These are phyloP conservation scores for Gastrodia elata DNA, from an alignment of 106 monocot genomes.

Conservation along the genomic window DNA sequence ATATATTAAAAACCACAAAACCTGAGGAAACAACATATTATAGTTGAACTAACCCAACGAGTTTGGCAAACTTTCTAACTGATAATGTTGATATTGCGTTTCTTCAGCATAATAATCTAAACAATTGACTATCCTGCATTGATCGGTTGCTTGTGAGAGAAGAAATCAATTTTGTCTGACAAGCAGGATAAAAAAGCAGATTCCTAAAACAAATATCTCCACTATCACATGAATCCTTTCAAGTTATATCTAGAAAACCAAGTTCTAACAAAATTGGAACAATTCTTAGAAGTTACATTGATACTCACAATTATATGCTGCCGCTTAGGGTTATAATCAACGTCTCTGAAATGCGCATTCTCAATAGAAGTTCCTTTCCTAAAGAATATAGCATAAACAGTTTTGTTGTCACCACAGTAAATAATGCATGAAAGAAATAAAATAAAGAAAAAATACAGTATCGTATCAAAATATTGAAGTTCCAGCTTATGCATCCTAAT, in stretches of 20 bases:
- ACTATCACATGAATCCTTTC: background rate
- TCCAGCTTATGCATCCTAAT: background rate
- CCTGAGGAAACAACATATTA: background rate
- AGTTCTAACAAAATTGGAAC: background rate
- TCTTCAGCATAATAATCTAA: background rate
- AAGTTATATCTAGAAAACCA: background rate
- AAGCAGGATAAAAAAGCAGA: background rate
- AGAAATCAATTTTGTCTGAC: background rate
- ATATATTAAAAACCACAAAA: background rate
- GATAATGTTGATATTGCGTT: background rate
- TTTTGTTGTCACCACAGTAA: background rate
- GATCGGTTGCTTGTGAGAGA: background rate
- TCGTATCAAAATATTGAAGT: background rate
- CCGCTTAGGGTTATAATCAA: constrained; percentile 89
- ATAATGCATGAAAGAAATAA: background rate
- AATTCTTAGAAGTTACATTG: constrained; percentile 23
- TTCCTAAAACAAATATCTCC: background rate
- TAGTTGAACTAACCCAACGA: background rate
- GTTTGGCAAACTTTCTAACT: background rate
- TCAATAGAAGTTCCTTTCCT: constrained; percentile 86
- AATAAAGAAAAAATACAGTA: background rate
- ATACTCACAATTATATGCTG: constrained; percentile 75
- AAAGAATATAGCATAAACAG: background rate
- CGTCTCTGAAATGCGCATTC: constrained; percentile 73
- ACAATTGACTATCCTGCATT: background rate